Evolutionary conservation across 2,329 filamentous ascomycete genomes (phyloP).

Genomic region (Mollisiaceae sp.): DNA sequence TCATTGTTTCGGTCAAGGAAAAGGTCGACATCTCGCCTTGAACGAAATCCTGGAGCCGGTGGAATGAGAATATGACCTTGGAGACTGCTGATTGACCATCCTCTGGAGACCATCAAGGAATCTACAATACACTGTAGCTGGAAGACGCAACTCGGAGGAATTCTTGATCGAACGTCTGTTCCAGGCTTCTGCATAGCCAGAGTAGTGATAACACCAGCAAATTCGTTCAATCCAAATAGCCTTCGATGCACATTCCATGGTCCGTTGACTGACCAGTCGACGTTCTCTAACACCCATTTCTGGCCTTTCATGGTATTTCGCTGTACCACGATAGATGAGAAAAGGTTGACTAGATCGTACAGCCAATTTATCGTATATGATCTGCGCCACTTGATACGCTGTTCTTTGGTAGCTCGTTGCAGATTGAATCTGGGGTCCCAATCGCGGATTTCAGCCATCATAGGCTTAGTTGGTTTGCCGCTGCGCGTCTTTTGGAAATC

Average conservation of each 20-base stretch:
- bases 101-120: constrained; percentile 50
- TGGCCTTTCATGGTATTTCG: constrained; percentile 45
- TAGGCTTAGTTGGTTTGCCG: constrained; percentile 53
- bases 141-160: constrained; percentile 55
- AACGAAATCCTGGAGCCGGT: constrained; percentile 45
- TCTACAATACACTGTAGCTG: constrained; percentile 57
- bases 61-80: constrained; percentile 45
- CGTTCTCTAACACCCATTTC: constrained; percentile 42
- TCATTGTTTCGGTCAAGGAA: constrained; percentile 49
- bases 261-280: constrained; percentile 50
- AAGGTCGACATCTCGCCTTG: constrained; percentile 49
- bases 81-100: constrained; percentile 47
- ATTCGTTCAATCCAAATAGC: constrained; percentile 53
- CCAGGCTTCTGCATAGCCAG: constrained; percentile 52
- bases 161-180: constrained; percentile 46
- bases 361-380: constrained; percentile 57
- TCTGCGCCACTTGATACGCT: constrained; percentile 53
- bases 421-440: constrained; percentile 52
- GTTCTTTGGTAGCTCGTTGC: constrained; percentile 43
- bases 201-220: constrained; percentile 50
- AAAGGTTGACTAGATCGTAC: constrained; percentile 56
- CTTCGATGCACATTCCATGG: constrained; percentile 46
- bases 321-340: constrained; percentile 48
- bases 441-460: constrained; percentile 46
- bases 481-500: constrained; percentile 52